Evolutionary conservation across 1,284 basidiomycete species (phyloP), one percentile per base, ranked within the genome.

Genomic region (Tilletia indica): DNA sequence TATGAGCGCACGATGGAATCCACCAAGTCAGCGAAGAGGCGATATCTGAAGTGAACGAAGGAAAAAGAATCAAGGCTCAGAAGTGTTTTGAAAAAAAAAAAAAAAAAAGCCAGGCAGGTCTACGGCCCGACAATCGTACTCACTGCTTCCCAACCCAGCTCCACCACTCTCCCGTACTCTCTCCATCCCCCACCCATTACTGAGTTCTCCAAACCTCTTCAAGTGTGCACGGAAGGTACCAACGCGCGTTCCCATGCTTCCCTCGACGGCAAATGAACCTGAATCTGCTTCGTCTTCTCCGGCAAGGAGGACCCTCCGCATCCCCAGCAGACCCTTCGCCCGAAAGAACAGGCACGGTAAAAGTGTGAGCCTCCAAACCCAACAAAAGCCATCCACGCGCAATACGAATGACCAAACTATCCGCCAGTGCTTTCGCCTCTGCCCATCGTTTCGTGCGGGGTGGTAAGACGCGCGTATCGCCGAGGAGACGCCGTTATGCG

Each of bases 391-490:
- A 92, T 4, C 97, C 86, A 64, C 78, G 80, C 49, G 72, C 71
- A 16, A 83, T 78, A 4, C 80, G 73, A 6, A 84, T 42, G 49
- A 70, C 72, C 9, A 84, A 72, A 16, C 80, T 80, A 42, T 99
- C 96, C 0, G 92, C 93, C 2, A 99, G 87, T 1, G 98, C 96
- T 82, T 97, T 97, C 1, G 94, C 96, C 85, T 99, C 96, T 3
- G 96, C 94, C 95, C 96, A 98, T 39, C 96, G 88, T 83, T 98
- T 98, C 0, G 95, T 97, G 2, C 95, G 89, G 3, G 96, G 94
- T 0, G 93, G 92, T 3, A 97, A 85, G 70, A 92, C 91, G 0
- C 90, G 89, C 3, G 92, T 92, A 3, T 92, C 93, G 0, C 91
- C 89, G 16, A 83, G 68, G 14, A 64, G 34, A 21, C 61, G 34